These are phyloP conservation scores for Micractinium conductrix DNA, from an alignment of 139 green algal species.

Conservation along the genomic window DNA sequence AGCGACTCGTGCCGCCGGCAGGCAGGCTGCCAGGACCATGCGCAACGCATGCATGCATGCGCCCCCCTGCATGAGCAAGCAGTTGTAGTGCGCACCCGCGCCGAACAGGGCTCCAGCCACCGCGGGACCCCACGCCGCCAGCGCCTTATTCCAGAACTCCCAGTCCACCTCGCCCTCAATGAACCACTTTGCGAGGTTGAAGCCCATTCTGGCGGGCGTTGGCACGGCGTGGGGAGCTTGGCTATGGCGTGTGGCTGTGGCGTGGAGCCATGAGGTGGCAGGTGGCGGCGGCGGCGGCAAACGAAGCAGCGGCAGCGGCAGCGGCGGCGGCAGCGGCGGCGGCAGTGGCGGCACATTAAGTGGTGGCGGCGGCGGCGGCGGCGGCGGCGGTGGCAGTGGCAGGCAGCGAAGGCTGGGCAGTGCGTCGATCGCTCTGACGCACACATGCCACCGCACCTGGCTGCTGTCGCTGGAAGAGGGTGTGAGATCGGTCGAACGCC, in stretches of 20 bases:
- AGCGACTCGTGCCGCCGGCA: background rate
- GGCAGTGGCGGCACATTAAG: background rate
- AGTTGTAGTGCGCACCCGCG: constrained; percentile 28
- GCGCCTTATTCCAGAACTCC: constrained; percentile 12
- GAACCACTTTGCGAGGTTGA: constrained; percentile 41
- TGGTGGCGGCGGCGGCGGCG: background rate
- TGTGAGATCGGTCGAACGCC: background rate
- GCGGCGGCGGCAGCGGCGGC: no score
- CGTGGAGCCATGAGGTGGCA: background rate
- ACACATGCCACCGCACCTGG: no score
- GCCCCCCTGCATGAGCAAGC: background rate
- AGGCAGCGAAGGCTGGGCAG: background rate
- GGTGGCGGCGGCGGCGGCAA: background rate
- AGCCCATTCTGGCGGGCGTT: background rate
- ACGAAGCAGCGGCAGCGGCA: background rate
- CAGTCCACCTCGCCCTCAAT: constrained; percentile 58
- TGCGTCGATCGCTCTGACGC: no score
- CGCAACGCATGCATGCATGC: background rate
- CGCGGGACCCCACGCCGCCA: constrained; percentile 32
- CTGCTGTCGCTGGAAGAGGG: no score
- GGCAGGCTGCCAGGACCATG: background rate
- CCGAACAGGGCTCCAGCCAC: constrained; percentile 54
- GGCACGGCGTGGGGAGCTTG: background rate
- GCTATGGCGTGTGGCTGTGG: no score
- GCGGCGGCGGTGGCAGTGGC: background rate